Conservation (phyloP, 495 filamentous ascomycete species). For the Venustampulla echinocandica region DNA sequence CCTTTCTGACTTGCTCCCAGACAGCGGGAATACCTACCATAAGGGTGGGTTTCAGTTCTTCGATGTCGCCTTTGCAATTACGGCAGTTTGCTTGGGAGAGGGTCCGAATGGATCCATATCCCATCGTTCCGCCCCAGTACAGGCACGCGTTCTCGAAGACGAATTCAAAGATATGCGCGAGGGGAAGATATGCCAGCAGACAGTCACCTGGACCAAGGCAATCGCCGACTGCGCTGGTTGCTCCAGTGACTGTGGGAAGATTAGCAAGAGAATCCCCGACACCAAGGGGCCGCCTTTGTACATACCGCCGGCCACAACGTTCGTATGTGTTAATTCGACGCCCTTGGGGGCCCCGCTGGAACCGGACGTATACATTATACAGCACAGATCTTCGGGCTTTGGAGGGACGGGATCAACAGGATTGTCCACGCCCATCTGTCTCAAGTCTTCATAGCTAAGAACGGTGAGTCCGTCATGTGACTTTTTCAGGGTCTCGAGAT, state of each 20-base stretch:
- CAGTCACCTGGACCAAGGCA: slow-evolving; percentile 74
- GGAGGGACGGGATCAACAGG: slow-evolving; percentile 71
- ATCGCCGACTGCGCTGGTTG: slow-evolving; percentile 67
- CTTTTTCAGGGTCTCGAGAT: slow-evolving; percentile 69
- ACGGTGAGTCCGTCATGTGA: slow-evolving; percentile 60
- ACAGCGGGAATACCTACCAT: slow-evolving; percentile 95
- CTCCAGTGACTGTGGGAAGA: slow-evolving; percentile 59
- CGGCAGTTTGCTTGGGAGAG: slow-evolving; percentile 78
- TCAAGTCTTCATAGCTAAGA: slow-evolving; percentile 73
- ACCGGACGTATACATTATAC: slow-evolving; percentile 99
- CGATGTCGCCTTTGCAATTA: slow-evolving; percentile 91
- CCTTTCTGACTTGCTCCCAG: slow-evolving; percentile 97
- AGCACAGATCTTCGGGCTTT: slow-evolving; percentile 74
- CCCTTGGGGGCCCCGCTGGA: slow-evolving; percentile 93
- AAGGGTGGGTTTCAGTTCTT: slow-evolving; percentile 82
- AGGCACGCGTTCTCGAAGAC: slow-evolving; percentile 89
- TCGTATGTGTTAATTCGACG: slow-evolving; percentile 78
- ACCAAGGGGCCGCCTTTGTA: slow-evolving; percentile 5
- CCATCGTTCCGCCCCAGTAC: slow-evolving; percentile 93
- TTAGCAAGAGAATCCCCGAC: slow-evolving; percentile 6
- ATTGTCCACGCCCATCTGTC: slow-evolving; percentile 72
- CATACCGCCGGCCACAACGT: slow-evolving; percentile 79
- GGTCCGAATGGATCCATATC: slow-evolving; percentile 53
- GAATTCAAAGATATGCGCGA: slow-evolving; percentile 91
- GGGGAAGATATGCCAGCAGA: slow-evolving; percentile 83